Evolutionary conservation across 306 rosid species (phyloP).

Genomic region (Gastrolobium villosum): DNA sequence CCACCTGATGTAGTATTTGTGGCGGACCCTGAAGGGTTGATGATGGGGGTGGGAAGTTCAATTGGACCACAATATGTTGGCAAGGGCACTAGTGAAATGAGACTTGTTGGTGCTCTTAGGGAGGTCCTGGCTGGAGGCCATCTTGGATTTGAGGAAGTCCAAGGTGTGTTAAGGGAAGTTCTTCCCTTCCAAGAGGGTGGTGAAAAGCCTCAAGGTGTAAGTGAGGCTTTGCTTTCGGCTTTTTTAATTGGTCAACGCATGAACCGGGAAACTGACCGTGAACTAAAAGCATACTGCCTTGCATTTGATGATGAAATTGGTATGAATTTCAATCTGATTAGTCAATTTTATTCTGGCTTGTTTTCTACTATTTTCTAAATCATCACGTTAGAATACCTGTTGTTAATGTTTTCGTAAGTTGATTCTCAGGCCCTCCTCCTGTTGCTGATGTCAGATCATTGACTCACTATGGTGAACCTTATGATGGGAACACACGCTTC

Average conservation of each 20-base stretch:
- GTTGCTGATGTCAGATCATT: conserved; percentile 89
- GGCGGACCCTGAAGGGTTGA: conserved; percentile 93
- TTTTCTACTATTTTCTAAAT: conserved; percentile 31
- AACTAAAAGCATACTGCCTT: conserved; percentile 93
- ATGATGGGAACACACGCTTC: conserved; percentile 95
- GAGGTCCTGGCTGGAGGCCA: conserved; percentile 97
- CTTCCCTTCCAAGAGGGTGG: conserved; percentile 68
- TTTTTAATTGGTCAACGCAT: conserved; percentile 96
- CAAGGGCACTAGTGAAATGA: conserved; percentile 77
- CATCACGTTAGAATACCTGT: neutral
- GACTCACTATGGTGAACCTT: conserved; percentile 97
- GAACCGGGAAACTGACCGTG: conserved; percentile 97
- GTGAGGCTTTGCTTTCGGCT: conserved; percentile 90
- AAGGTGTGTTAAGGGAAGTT: conserved; percentile 84
- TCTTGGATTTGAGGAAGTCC: conserved; percentile 96
- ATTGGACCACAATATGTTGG: conserved; percentile 87
- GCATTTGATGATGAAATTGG: conserved; percentile 96
- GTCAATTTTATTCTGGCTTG: conserved; percentile 35
- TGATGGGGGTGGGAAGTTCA: conserved; percentile 83
- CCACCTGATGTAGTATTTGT: conserved; percentile 85
- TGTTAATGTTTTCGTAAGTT: conserved; percentile 46
- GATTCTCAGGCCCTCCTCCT: conserved; percentile 78
- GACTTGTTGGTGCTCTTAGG: conserved; percentile 94
- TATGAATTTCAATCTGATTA: conserved; percentile 50
- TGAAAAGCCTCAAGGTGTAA: conserved; percentile 58